Conservation (phyloP, 1,284 basidiomycete genomes). For the Marasmius fiardii region DNA sequence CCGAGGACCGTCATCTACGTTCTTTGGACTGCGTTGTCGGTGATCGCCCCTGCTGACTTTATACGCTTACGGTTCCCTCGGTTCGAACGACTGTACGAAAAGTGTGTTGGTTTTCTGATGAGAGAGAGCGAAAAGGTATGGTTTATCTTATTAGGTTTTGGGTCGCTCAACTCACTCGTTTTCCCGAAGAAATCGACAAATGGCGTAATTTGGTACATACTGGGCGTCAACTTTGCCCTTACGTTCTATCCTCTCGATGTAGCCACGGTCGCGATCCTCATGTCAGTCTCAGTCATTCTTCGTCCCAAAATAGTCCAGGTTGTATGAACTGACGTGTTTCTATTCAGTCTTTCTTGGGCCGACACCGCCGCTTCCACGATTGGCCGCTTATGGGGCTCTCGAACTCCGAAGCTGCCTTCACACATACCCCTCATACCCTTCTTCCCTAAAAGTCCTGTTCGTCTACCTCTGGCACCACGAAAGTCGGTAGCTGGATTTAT, state of each 20-base stretch:
- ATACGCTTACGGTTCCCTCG: constrained; percentile 68
- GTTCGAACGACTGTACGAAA: constrained; percentile 80
- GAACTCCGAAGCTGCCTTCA: constrained; percentile 69
- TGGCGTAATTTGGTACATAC: constrained; percentile 94
- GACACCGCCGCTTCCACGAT: constrained; percentile 95
- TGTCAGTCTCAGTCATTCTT: constrained; percentile 48
- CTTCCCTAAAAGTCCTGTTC: neutral
- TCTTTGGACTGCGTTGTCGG: constrained; percentile 65
- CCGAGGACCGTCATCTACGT: constrained; percentile 58
- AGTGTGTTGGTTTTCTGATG: constrained; percentile 86
- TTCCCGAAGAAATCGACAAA: constrained; percentile 60
- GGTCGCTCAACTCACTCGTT: neutral
- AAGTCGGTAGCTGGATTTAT: constrained; percentile 90
- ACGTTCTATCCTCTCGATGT: constrained; percentile 83
- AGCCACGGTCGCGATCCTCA: constrained; percentile 84
- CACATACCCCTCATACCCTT: constrained; percentile 45
- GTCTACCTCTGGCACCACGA: constrained; percentile 75
- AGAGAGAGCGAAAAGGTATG: constrained; percentile 84
- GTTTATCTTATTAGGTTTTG: constrained; percentile 5
- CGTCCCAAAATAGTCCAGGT: neutral
- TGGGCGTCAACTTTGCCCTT: constrained; percentile 86
- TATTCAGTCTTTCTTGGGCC: constrained; percentile 86
- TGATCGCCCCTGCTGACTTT: constrained; percentile 77
- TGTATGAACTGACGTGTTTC: constrained; percentile 1
- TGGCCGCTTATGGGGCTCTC: constrained; percentile 80